A percentile compares a stretch with the other conserved stretches of the same genome.
Evolutionary conservation across 108 stramenopile species (phyloP).

Genomic region (Cylindrotheca fusiformis): DNA sequence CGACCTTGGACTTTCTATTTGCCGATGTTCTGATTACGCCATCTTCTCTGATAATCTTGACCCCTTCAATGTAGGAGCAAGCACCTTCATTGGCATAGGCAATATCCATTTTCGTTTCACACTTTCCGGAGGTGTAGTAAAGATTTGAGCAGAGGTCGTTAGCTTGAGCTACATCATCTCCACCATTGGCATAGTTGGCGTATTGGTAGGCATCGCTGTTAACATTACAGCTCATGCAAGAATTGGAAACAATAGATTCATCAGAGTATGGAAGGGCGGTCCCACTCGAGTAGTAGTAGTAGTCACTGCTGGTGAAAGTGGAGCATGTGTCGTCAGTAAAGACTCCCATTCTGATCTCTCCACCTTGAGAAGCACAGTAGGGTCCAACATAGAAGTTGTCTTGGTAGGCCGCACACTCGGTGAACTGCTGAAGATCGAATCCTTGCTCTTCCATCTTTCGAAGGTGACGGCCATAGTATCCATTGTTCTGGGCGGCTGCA

Average conservation of each 20-base stretch:
- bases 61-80: slow-evolving; percentile 81
- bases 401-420: slow-evolving; percentile 30
- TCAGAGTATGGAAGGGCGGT: slow-evolving; percentile 56
- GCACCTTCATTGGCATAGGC: slow-evolving; percentile 78
- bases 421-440: slow-evolving; percentile 40
- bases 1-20: slow-evolving; percentile 57
- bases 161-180: slow-evolving; percentile 37
- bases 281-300: slow-evolving; percentile 22
- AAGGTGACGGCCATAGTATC: slow-evolving; percentile 4
- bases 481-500: slow-evolving; percentile 37
- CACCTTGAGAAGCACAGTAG: slow-evolving; percentile 83
- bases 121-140: slow-evolving; percentile 76
- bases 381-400: slow-evolving; percentile 79
- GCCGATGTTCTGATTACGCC: slow-evolving; percentile 78
- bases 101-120: slow-evolving; percentile 69
- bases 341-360: slow-evolving; percentile 73
- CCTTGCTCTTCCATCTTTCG: slow-evolving; percentile 25
- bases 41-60: slow-evolving; percentile 77
- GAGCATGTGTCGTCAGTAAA: slow-evolving; percentile 84
- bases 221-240: slow-evolving; percentile 47
- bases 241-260: slow-evolving; percentile 46
- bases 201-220: background rate
- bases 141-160: slow-evolving; percentile 57
- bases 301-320: slow-evolving; percentile 39
- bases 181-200: slow-evolving; percentile 39